These are phyloP conservation scores for Syzygium aromaticum DNA, from an alignment of 345 rosid genomes.

Conservation along the genomic window DNA sequence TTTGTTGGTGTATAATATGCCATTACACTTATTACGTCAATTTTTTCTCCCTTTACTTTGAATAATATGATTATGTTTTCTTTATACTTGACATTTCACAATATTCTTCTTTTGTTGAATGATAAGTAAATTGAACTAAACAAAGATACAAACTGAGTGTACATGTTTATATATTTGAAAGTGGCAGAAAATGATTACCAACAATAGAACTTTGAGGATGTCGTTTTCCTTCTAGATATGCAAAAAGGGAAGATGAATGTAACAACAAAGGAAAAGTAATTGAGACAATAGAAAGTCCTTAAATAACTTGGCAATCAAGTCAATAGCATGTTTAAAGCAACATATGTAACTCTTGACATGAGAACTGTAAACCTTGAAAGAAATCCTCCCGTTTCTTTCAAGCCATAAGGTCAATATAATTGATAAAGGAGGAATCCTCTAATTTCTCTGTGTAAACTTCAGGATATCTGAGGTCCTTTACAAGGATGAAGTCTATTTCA, in stretches of 20 bases:
- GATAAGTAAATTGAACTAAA: neutral
- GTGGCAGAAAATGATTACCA: neutral
- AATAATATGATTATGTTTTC: neutral
- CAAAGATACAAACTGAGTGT: neutral
- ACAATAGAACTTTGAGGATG: neutral
- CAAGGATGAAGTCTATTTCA: neutral
- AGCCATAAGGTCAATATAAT: neutral
- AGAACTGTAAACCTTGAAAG: neutral
- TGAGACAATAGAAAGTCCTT: neutral
- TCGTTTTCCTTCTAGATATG: neutral
- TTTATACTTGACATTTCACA: neutral
- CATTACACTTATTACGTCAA: neutral
- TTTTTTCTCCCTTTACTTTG: neutral
- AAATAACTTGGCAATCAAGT: neutral
- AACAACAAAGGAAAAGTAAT: neutral
- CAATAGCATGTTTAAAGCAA: neutral
- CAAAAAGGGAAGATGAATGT: neutral
- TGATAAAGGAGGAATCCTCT: neutral
- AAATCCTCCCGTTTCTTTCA: neutral
- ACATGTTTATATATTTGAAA: neutral
- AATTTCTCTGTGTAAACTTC: neutral
- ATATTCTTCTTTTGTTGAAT: neutral
- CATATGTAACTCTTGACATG: neutral
- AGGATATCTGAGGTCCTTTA: neutral
- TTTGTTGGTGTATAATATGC: neutral